Evolutionary conservation across 176 grass and related monocot species (phyloP).

Genomic region (Rhipidocladum racemiflorum): DNA sequence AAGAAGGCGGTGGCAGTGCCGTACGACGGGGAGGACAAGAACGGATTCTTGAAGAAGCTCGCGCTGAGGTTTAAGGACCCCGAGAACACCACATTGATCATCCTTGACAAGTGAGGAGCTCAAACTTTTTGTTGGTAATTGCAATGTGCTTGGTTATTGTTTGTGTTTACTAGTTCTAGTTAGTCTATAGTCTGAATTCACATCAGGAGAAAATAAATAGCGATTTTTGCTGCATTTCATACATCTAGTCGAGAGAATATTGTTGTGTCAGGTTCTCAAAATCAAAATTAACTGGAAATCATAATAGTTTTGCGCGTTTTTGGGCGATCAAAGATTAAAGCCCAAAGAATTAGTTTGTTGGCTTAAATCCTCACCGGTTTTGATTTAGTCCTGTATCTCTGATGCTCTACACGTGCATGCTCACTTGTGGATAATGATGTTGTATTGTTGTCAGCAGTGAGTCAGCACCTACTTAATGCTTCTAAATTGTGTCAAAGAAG

Average conservation of each 20-base stretch:
- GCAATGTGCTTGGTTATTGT: slow-evolving; percentile 18
- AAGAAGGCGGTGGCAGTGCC: slow-evolving; percentile 69
- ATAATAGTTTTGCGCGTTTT: background rate
- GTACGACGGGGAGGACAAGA: slow-evolving; percentile 79
- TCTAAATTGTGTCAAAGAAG: background rate
- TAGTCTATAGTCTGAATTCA: background rate
- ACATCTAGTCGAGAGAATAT: background rate
- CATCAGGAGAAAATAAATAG: background rate
- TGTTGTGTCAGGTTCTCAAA: background rate
- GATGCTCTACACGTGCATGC: background rate
- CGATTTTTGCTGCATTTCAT: background rate
- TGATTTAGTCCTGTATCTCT: background rate
- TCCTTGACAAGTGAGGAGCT: slow-evolving; percentile 84
- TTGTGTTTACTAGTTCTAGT: background rate
- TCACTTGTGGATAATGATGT: background rate
- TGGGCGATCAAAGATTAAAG: background rate
- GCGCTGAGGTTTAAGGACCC: slow-evolving; percentile 73
- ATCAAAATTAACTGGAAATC: background rate
- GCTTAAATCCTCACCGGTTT: background rate
- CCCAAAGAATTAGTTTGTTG: background rate
- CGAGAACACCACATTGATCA: slow-evolving; percentile 74
- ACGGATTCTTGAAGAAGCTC: slow-evolving; percentile 78
- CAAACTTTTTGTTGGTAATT: background rate
- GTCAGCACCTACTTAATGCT: background rate
- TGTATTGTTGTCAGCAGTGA: background rate